A percentile compares a stretch with the other conserved stretches of the same genome.
Evolutionary conservation across 108 stramenopile genomes (phyloP).

Genomic region (Chaetoceros tenuissimus): DNA sequence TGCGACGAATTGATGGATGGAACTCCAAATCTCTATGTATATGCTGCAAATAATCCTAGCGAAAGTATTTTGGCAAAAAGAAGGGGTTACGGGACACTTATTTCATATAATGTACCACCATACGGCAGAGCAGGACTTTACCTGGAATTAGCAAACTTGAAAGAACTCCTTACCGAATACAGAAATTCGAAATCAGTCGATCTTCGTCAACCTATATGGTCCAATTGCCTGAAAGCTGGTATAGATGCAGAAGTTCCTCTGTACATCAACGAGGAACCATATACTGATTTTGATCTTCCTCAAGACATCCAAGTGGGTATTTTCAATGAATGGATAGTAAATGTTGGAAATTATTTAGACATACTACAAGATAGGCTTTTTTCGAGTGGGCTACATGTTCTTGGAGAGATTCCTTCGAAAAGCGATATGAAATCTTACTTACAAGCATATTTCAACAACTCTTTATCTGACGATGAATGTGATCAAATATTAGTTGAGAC

Average conservation of each 20-base stretch:
- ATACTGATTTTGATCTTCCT: slow-evolving; percentile 11
- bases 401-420: slow-evolving; percentile 40
- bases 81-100: slow-evolving; percentile 74
- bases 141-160: slow-evolving; percentile 71
- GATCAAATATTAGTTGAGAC: slow-evolving; percentile 12
- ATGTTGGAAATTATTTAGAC: slow-evolving; percentile 39
- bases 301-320: slow-evolving; percentile 12
- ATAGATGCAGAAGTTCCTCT: slow-evolving; percentile 43
- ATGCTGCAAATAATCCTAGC: slow-evolving; percentile 80
- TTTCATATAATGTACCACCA: slow-evolving; percentile 82
- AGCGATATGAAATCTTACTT: slow-evolving; percentile 49
- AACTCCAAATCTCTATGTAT: slow-evolving; percentile 75
- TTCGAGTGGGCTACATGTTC: slow-evolving; percentile 53
- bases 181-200: slow-evolving; percentile 34
- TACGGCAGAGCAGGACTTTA: slow-evolving; percentile 78
- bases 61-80: slow-evolving; percentile 86
- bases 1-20: slow-evolving; percentile 61
- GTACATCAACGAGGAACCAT: slow-evolving; percentile 3
- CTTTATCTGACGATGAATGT: slow-evolving; percentile 35
- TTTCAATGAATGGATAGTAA: slow-evolving; percentile 36
- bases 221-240: slow-evolving; percentile 28
- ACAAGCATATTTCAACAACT: slow-evolving; percentile 45
- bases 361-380: slow-evolving; percentile 66
- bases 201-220: slow-evolving; percentile 38
- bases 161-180: slow-evolving; percentile 72